Evolutionary conservation across 108 stramenopile species (phyloP).

Genomic region (Cyclotella kingstonii): DNA sequence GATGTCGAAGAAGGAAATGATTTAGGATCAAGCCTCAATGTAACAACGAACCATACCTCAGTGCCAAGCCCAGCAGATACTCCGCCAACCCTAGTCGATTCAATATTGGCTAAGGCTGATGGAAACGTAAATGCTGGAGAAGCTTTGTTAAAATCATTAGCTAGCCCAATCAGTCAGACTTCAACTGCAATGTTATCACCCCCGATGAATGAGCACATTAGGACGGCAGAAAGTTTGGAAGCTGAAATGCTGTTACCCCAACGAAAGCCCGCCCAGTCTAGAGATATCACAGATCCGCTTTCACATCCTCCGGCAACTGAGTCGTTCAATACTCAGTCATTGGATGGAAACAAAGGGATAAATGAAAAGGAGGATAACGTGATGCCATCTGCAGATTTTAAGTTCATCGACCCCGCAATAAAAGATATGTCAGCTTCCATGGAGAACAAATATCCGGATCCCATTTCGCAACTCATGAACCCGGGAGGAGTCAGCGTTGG

Average conservation of each 20-base stretch:
- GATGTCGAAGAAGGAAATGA: background rate
- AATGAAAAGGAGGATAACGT: too few relatives aligned
- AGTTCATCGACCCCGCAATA: constrained; percentile 5
- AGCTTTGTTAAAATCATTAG: constrained; percentile 23
- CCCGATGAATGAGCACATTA: constrained; percentile 11
- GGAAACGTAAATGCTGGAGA: constrained; percentile 16
- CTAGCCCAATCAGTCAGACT: constrained; percentile 9
- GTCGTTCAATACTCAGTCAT: too few relatives aligned
- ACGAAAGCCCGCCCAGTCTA: constrained; percentile 1
- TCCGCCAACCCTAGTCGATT: constrained; percentile 20
- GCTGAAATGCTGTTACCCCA: constrained; percentile 13
- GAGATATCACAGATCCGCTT: too few relatives aligned
- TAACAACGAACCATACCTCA: background rate
- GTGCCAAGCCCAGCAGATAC: constrained; percentile 12
- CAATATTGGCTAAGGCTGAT: constrained; percentile 23
- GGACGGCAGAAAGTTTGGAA: constrained; percentile 24
- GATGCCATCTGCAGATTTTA: background rate
- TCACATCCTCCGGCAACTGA: too few relatives aligned
- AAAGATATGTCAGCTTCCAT: constrained; percentile 5
- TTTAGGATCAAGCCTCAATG: background rate
- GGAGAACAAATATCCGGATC: constrained; percentile 30
- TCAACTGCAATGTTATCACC: background rate
- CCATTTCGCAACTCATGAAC: constrained; percentile 42
- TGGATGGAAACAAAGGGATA: too few relatives aligned
- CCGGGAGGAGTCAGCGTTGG: constrained; percentile 24